phyloP scores from a whole-genome alignment of 306 rosid genomes.

The Quercus agrifolia region DNA sequence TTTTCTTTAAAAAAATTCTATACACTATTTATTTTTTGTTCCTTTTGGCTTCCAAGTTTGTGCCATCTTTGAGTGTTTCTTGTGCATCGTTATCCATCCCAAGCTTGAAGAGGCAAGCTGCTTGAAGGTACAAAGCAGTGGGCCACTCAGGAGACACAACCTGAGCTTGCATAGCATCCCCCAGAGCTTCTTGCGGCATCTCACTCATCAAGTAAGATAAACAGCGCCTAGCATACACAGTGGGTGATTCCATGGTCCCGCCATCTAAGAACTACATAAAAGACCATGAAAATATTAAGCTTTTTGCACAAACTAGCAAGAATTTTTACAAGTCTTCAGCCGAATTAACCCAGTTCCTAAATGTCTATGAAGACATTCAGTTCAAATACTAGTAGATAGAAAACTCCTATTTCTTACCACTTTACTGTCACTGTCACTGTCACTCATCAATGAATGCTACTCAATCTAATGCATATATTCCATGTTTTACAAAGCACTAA shows the following conservation, averaged over 20 bases:
- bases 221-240: slow-evolving; percentile 87
- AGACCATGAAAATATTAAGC: not conserved
- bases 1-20: slow-evolving; percentile 19
- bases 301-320: not conserved
- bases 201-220: slow-evolving; percentile 80
- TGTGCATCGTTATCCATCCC: slow-evolving; percentile 96
- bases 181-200: slow-evolving; percentile 71
- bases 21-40: slow-evolving; percentile 50
- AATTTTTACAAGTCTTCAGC: not conserved
- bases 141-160: slow-evolving; percentile 93
- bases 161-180: slow-evolving; percentile 98
- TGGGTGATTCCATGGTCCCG: slow-evolving; percentile 96
- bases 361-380: not conserved
- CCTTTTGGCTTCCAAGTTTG: slow-evolving; percentile 79
- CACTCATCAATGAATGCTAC: not conserved
- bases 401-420: not conserved
- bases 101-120: slow-evolving; percentile 78
- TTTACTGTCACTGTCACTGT: not conserved
- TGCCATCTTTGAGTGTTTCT: slow-evolving; percentile 82
- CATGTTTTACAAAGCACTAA: not conserved
- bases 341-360: not conserved
- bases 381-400: not conserved
- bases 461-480: not conserved
- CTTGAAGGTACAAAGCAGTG: slow-evolving; percentile 88
- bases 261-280: slow-evolving; percentile 76